Evolutionary conservation across 495 filamentous ascomycete species (phyloP), one percentile per base, ranked within the genome.

Genomic region (Talaromyces stipitatus): DNA sequence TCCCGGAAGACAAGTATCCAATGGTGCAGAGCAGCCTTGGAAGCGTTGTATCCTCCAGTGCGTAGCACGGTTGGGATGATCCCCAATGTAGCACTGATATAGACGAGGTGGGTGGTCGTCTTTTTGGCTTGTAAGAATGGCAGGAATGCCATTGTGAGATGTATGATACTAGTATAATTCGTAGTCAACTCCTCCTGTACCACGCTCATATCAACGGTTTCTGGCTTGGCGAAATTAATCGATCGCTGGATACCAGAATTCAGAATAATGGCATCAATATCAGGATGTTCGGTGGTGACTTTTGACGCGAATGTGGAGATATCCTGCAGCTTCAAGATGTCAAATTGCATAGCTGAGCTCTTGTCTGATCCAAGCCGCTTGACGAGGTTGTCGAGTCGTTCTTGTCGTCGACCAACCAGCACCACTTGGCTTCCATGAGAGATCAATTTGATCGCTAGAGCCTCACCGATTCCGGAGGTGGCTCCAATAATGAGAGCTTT

Each of bases 401-500:
- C 84, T 64, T 85, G 73, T 30, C 87, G 75, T 6, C 88, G 75
- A 9, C 88, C 88, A 16, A 83, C 74, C 14, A 81, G 78, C 23
- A 89, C 80, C 14, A 90, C 77, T 46, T 74, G 71, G 64, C 76
- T 75, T 24, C 83, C 86, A 51, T 81, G 77, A 23, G 79, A 65
- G 14, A 90, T 72, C 58, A 91, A 67, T 56, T 79, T 82, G 56
- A 78, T 76, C 2, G 86, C 83, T 24, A 91, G 70, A 0, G 82
- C 85, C 23, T 73, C 64, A 48, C 89, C 87, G 58, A 91, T 90
- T 55, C 87, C 87, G 16, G 81, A 80, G 11, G 87, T 90, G 33
- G 85, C 86, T 24, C 88, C 87, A 52, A 89, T 75, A 55, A 90
- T 62, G 18, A 91, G 83, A 28, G 88, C 80, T 56, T 80, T 85